Evolutionary conservation across 2,329 filamentous ascomycete species (phyloP), one percentile per base, ranked within the genome.

Genomic region (Ophiocordyceps sinensis): DNA sequence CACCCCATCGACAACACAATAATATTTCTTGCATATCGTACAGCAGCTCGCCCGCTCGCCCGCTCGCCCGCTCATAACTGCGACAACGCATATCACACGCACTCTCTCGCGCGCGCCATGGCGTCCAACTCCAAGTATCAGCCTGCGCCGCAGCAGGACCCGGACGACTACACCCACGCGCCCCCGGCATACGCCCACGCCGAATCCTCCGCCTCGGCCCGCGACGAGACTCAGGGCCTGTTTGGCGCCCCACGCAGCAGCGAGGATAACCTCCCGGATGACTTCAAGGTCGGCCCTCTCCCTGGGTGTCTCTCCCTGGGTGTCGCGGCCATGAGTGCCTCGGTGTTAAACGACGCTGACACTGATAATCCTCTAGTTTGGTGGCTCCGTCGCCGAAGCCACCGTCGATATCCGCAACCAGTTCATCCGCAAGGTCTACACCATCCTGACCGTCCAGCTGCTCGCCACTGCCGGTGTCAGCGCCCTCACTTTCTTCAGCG

Each of bases 401-500:
- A 94, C 88, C 17, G 71, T 96, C 57, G 87, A 94, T 55, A 94
- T 98, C 58, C 84, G 89, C 52, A 94, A 95, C 78, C 85, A 91
- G 64, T 98, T 95, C 63, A 73, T 94, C 53, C 82, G 88, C 64
- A 96, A 96, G 71, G 91, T 98, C 58, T 98, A 98, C 67, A 82
- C 87, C 44, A 98, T 98, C 63, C 73, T 98, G 66, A 94, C 91
- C n/a, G 79, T 86, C 40, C 91, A 98, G 62, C 79, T 98, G 41
- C 69, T 96, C 56, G 77, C 82, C 43, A 98, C 91, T 8, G 82
- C 81, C 31, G 72, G 75, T 46, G 71, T 96, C 50, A 87, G 83
- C 66, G 75, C 80, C 46, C 65, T 95, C 51, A 91, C 83, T 50
- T 96, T 96, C 73, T 84, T 85, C 64, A 93, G 77, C 65, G 54